These are phyloP conservation scores for Elongisporangium anandrum DNA, from an alignment of 352 stramenopile species.

Conservation along the genomic window DNA sequence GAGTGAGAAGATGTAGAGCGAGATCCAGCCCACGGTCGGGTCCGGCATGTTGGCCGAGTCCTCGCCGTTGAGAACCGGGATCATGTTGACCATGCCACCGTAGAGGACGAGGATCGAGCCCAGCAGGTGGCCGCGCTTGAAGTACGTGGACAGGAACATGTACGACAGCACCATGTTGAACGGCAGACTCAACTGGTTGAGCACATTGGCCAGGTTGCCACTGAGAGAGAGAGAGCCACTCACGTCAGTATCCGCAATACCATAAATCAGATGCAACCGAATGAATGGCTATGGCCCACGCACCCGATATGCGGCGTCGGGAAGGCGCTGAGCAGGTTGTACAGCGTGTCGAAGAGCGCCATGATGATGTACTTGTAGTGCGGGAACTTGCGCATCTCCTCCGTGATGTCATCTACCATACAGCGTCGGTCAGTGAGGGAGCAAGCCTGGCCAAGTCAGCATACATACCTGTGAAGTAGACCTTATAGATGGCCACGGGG, in stretches of 20 bases:
- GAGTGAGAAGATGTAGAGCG: conserved; percentile 72
- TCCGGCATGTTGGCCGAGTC: conserved; percentile 69
- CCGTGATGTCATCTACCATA: conserved; percentile 69
- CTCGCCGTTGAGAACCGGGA: conserved; percentile 66
- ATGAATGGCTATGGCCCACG: conserved; percentile 1
- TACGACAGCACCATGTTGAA: conserved; percentile 87
- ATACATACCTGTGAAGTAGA: conserved; percentile 70
- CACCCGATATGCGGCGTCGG: conserved; percentile 84
- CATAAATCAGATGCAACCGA: not conserved
- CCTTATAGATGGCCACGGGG: conserved; percentile 75
- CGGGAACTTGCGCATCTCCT: conserved; percentile 75
- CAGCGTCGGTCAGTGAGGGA: not conserved
- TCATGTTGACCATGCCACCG: conserved; percentile 81
- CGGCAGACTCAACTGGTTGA: conserved; percentile 82
- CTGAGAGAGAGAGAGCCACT: conserved; percentile 20
- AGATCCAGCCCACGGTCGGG: conserved; percentile 69
- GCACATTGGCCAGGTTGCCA: conserved; percentile 80
- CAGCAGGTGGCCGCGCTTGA: conserved; percentile 81
- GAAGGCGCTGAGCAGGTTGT: conserved; percentile 79
- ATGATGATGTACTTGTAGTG: conserved; percentile 88
- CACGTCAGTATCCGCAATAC: too few relatives aligned
- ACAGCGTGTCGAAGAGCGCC: conserved; percentile 81
- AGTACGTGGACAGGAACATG: conserved; percentile 70
- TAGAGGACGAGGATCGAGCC: conserved; percentile 85
- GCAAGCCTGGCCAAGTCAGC: too few relatives aligned